Evolutionary conservation across 2,329 filamentous ascomycete genomes (phyloP), one percentile per base, ranked within the genome.

Genomic region (Thermoascus crustaceus): DNA sequence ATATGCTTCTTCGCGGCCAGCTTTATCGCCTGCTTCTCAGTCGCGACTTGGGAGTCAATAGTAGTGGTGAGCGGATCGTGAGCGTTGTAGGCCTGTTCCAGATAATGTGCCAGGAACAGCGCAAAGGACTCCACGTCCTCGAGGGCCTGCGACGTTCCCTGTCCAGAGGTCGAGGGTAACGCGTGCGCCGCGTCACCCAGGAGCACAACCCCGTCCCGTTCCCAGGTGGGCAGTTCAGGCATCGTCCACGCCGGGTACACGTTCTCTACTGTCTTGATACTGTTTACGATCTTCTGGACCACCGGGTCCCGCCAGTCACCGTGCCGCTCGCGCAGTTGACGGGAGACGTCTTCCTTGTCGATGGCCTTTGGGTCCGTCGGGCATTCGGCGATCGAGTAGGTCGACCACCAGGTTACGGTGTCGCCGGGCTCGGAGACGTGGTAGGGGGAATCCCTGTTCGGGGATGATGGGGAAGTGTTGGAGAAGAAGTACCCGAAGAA

Each of bases 141-240:
- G 7, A 78, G 47, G 0, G 70, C 73, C 50, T 76, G 73, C 3
- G 66, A 69, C 0, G 68, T 64, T 0, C 74, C 75, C 49, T 77
- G 73, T 2, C 73, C 72, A 0, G 66, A 67, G 4, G 66, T 69
- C 0, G 74, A 65, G 2, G 70, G 67, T 37, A 77, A 57, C 0
- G 73, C 72, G 52, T 78, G 73, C 1, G 72, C 73, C 2, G 72
- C 72, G 49, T 78, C 74, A 3, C 74, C 75, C 2, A 76, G 53
- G 2, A 78, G 53, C 4, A 78, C 59, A 2, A 75, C 62, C 0
- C 69, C 59, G 7, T 66, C 54, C 4, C 58, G 52, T 13, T 61
- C 57, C 71, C 71, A 75, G 11, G 55, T 58, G 7, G 66, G 64
- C 2, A 76, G 55, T 11, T 56, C 49, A 0, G 69, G 67, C 1